These are phyloP conservation scores for Fusarium nanum DNA, from an alignment of 2,329 filamentous ascomycete genomes.

Conservation along the genomic window DNA sequence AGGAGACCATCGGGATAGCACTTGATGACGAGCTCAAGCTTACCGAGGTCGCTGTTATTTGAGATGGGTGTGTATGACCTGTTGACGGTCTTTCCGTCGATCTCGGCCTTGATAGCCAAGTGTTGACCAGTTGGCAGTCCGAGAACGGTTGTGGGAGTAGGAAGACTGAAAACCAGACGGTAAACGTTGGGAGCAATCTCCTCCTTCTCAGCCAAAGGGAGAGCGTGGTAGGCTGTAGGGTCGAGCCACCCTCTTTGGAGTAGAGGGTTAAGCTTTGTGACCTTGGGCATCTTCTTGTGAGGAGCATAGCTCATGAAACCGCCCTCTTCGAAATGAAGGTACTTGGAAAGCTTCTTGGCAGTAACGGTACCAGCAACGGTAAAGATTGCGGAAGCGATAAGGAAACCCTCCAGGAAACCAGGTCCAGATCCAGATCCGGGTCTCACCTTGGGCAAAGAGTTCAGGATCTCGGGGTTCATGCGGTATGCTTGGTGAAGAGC, in stretches of 20 bases:
- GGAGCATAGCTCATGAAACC: slow-evolving; percentile 45
- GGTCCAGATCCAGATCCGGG: slow-evolving; percentile 15
- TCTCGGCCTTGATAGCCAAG: slow-evolving; percentile 61
- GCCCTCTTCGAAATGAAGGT: slow-evolving; percentile 47
- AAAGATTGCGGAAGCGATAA: slow-evolving; percentile 32
- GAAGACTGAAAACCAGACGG: slow-evolving; percentile 61
- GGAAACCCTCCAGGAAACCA: slow-evolving; percentile 26
- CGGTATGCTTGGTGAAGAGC: slow-evolving; percentile 31
- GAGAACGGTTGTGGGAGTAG: slow-evolving; percentile 56
- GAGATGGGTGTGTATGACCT: slow-evolving; percentile 67
- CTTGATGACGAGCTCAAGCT: slow-evolving; percentile 63
- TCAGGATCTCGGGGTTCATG: slow-evolving; percentile 17
- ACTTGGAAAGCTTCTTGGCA: slow-evolving; percentile 46
- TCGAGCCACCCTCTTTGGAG: slow-evolving; percentile 60
- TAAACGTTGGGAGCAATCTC: slow-evolving; percentile 58
- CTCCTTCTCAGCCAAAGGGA: slow-evolving; percentile 58
- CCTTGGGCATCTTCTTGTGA: slow-evolving; percentile 53
- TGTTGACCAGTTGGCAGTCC: slow-evolving; percentile 69
- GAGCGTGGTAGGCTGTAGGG: slow-evolving; percentile 58
- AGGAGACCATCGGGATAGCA: slow-evolving; percentile 63
- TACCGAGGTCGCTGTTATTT: slow-evolving; percentile 62
- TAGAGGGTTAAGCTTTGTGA: slow-evolving; percentile 47
- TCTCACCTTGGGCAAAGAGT: slow-evolving; percentile 22
- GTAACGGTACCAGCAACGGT: slow-evolving; percentile 49
- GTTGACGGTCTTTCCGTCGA: slow-evolving; percentile 59